Conservation (phyloP, 2,329 filamentous ascomycete species). For the Xylaria polymorpha region DNA sequence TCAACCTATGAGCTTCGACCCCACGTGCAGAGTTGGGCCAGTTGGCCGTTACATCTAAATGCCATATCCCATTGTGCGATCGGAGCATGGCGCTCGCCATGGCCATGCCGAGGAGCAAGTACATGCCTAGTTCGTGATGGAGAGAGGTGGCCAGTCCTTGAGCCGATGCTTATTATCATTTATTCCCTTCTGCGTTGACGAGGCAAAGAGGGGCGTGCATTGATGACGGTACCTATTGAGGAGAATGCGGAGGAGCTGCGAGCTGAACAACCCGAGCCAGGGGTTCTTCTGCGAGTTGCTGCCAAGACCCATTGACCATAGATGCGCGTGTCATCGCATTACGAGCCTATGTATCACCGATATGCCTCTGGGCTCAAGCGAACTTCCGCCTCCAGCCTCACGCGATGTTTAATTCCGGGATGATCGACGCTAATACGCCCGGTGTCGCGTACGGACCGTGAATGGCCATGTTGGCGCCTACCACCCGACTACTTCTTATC, state of each 20-base stretch:
- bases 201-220: slow-evolving; percentile 29
- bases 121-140: slow-evolving; percentile 2
- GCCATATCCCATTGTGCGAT: slow-evolving; percentile 28
- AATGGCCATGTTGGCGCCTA: not conserved
- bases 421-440: slow-evolving; percentile 14
- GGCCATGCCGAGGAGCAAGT: not conserved
- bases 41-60: slow-evolving; percentile 18
- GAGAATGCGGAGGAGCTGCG: slow-evolving; percentile 31
- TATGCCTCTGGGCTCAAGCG: slow-evolving; percentile 5
- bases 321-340: slow-evolving; percentile 27
- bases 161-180: slow-evolving; percentile 17
- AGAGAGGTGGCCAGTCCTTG: slow-evolving; percentile 11
- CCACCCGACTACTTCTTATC: slow-evolving; percentile 10
- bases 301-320: slow-evolving; percentile 28
- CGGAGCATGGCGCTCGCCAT: slow-evolving; percentile 29
- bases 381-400: slow-evolving; percentile 23
- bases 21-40: slow-evolving; percentile 8
- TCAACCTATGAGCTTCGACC: slow-evolving; percentile 21
- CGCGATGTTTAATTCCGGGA: slow-evolving; percentile 1
- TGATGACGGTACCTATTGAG: slow-evolving; percentile 25
- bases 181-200: slow-evolving; percentile 5
- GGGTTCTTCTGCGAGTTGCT: slow-evolving; percentile 25
- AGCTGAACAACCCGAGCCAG: slow-evolving; percentile 26
- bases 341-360: slow-evolving; percentile 25
- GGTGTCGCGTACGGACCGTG: slow-evolving; percentile 16